Percentiles rank a stretch among this genome's conserved stretches.
phyloP scores from a whole-genome alignment of 2,329 filamentous ascomycete species.

The Ilyonectria robusta region DNA sequence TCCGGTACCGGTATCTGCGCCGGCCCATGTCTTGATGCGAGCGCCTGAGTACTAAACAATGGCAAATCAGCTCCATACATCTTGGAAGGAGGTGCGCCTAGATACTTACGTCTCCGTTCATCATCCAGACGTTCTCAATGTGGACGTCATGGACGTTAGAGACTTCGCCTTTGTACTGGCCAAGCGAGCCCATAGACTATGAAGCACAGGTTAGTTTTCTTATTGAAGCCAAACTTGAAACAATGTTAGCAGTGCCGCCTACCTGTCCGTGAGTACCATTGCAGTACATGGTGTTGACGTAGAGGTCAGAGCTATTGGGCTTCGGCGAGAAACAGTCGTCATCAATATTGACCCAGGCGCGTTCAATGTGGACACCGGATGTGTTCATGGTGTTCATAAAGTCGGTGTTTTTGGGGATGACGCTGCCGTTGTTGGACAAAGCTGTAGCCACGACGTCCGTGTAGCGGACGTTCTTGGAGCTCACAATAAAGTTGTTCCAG shows the following conservation, averaged over 20 bases:
- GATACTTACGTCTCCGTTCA: slow-evolving; percentile 56
- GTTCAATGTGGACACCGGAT: slow-evolving; percentile 65
- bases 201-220: background rate
- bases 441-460: slow-evolving; percentile 69
- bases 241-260: background rate
- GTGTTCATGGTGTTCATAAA: slow-evolving; percentile 74
- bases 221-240: slow-evolving; percentile 39
- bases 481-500: slow-evolving; percentile 75
- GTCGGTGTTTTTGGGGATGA: slow-evolving; percentile 72
- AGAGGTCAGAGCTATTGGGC: slow-evolving; percentile 70
- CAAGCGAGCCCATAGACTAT: slow-evolving; percentile 68
- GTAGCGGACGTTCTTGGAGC: slow-evolving; percentile 67
- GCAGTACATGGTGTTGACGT: slow-evolving; percentile 73
- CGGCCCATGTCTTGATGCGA: slow-evolving; percentile 74
- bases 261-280: slow-evolving; percentile 69
- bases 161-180: slow-evolving; percentile 68
- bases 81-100: accelerated
- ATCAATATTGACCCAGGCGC: slow-evolving; percentile 67
- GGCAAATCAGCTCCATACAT: accelerated
- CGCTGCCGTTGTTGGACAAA: slow-evolving; percentile 60
- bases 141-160: slow-evolving; percentile 70
- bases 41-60: slow-evolving; percentile 60
- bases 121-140: slow-evolving; percentile 71
- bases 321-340: slow-evolving; percentile 75
- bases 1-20: slow-evolving; percentile 69